phyloP scores from a whole-genome alignment of 257 asterid species.

The Cynanchum wilfordii region DNA sequence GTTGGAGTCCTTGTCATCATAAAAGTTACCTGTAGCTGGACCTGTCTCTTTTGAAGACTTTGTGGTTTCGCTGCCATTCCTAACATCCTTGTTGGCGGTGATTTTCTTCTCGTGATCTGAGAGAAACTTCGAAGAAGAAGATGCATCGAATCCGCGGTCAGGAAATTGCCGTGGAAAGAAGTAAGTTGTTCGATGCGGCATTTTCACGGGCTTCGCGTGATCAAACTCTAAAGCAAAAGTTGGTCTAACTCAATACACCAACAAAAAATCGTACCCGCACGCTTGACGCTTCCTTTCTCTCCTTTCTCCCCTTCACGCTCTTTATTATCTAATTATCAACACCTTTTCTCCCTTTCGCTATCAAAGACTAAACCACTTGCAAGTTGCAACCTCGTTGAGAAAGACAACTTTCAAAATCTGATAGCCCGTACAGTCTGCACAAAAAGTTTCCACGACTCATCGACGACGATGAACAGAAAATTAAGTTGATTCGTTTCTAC shows the following conservation, averaged over 20 bases:
- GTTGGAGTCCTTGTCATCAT: neutral
- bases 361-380: constrained; percentile 12
- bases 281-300: too few relatives aligned
- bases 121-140: constrained; percentile 43
- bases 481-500: neutral
- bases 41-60: constrained; percentile 22
- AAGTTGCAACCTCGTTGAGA: constrained; percentile 6
- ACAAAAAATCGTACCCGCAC: constrained; percentile 7
- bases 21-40: constrained; percentile 1
- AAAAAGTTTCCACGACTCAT: neutral
- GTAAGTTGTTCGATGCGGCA: constrained; percentile 96
- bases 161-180: constrained; percentile 85
- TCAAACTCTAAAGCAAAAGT: neutral
- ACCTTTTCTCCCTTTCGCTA: constrained; percentile 11
- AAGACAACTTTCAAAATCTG: constrained; percentile 7
- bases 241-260: too few relatives aligned
- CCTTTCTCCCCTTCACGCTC: neutral
- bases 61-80: constrained; percentile 19
- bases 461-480: neutral
- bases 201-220: constrained; percentile 51
- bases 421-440: neutral
- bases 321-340: neutral
- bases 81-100: neutral
- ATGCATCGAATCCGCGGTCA: constrained; percentile 43
- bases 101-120: constrained; percentile 71